Percentiles rank a stretch among this genome's conserved stretches.
Conservation (phyloP, 2,329 filamentous ascomycete genomes). For the Myriosclerotinia curreyana region DNA sequence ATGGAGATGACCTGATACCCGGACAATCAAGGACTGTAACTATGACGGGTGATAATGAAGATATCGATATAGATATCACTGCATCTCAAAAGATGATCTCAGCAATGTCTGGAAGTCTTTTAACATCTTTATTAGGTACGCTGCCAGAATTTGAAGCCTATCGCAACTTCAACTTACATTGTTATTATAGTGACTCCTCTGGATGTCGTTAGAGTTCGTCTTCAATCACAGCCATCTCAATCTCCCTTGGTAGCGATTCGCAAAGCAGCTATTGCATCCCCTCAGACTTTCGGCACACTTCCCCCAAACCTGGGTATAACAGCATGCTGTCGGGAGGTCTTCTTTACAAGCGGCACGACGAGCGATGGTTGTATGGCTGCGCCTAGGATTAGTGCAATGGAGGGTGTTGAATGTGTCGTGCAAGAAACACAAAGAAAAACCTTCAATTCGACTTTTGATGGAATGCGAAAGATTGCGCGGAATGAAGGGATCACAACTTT, state of each 20-base stretch:
- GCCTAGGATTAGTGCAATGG: conserved; percentile 32
- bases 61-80: conserved; percentile 63
- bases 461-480: conserved; percentile 86
- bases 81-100: conserved; percentile 91
- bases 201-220: conserved; percentile 90
- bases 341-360: conserved; percentile 85
- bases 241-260: conserved; percentile 51
- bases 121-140: conserved; percentile 84
- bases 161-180: conserved; percentile 20
- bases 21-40: conserved; percentile 33
- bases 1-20: conserved; percentile 35
- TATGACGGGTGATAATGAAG: conserved; percentile 39
- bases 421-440: conserved; percentile 80
- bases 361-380: conserved; percentile 49
- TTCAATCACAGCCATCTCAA: conserved; percentile 73
- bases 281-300: conserved; percentile 59
- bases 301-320: conserved; percentile 86
- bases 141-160: conserved; percentile 3
- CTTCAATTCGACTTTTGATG: conserved; percentile 89
- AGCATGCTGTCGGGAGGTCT: conserved; percentile 93
- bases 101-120: conserved; percentile 81
- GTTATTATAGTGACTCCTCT: conserved; percentile 74
- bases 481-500: conserved; percentile 85
- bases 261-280: conserved; percentile 55
- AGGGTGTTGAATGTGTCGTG: conserved; percentile 66